Conservation (phyloP, 148 eudicot genomes). For the Gaultheria prostrata region DNA sequence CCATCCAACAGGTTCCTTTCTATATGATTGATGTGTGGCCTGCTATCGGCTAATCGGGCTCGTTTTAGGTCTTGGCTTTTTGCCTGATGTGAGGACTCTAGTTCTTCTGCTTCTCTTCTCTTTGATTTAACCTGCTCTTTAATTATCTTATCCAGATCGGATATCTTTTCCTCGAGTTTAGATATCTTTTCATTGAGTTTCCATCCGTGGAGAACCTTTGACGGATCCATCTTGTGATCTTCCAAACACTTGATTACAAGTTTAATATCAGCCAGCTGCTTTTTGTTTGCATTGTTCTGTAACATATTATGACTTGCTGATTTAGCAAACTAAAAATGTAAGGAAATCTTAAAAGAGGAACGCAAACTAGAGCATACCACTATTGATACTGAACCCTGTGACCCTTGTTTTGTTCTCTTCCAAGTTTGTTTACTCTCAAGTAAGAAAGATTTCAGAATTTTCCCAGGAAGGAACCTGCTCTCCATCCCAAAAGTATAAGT, state of each 20-base stretch:
- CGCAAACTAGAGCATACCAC: constrained; percentile 28
- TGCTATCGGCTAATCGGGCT: constrained; percentile 20
- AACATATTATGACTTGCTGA: neutral
- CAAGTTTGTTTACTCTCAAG: constrained; percentile 25
- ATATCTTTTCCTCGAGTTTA: constrained; percentile 38
- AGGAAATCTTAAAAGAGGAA: neutral
- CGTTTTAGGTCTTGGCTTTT: constrained; percentile 35
- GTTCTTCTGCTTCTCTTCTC: constrained; percentile 33
- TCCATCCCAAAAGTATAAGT: constrained; percentile 43
- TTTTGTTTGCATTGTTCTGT: constrained; percentile 39
- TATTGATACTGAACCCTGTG: constrained; percentile 22
- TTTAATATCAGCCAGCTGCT: constrained; percentile 37
- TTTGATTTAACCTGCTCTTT: constrained; percentile 24
- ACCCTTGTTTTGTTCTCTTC: constrained; percentile 23
- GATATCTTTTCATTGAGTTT: constrained; percentile 24
- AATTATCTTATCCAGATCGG: constrained; percentile 24
- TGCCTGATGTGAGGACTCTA: constrained; percentile 23
- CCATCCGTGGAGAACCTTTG: constrained; percentile 30
- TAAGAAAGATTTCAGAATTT: constrained; percentile 34
- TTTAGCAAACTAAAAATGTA: neutral
- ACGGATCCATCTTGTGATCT: constrained; percentile 40
- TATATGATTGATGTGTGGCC: constrained; percentile 4
- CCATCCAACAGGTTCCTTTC: constrained; percentile 19
- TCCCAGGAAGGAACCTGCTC: constrained; percentile 34
- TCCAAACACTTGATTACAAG: constrained; percentile 30